Percentiles rank a stretch among this genome's conserved stretches.
Evolutionary conservation across 495 filamentous ascomycete species (phyloP).

Genomic region (Lepidopterella palustris): DNA sequence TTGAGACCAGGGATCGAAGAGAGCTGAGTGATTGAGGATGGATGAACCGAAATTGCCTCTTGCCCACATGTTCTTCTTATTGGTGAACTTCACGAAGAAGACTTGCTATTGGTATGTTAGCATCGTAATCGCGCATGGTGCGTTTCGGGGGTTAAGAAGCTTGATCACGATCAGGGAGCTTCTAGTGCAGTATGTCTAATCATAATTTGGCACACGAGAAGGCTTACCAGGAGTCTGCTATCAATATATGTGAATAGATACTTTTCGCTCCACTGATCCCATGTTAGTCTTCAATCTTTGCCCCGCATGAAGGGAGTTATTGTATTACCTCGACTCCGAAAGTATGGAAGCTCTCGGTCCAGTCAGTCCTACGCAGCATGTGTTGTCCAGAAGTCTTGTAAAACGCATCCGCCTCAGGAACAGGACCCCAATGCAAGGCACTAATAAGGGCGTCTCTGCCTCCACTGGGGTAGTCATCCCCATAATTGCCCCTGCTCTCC

Average conservation of each 20-base stretch:
- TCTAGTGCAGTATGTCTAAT: too few species aligned
- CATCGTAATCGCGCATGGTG: not conserved
- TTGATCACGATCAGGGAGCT: too few species aligned
- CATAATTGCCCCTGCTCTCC: constrained; percentile 28
- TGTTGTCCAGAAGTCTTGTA: constrained; percentile 24
- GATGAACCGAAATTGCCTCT: constrained; percentile 18
- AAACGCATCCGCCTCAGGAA: constrained; percentile 20
- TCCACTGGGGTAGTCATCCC: constrained; percentile 19
- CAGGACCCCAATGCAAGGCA: constrained; percentile 30
- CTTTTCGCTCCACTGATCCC: constrained; percentile 24
- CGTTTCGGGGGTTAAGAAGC: not conserved
- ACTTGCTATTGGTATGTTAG: constrained; percentile 21
- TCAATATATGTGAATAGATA: constrained; percentile 33
- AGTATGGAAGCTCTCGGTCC: constrained; percentile 26
- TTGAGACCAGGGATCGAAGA: constrained; percentile 26
- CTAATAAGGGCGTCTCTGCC: constrained; percentile 26
- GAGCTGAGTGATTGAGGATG: constrained; percentile 19
- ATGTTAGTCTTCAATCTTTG: not conserved
- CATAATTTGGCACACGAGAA: too few species aligned
- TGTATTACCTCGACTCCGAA: constrained; percentile 22
- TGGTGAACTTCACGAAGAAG: constrained; percentile 29
- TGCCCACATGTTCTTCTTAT: constrained; percentile 21
- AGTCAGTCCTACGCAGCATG: constrained; percentile 21
- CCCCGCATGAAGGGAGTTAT: not conserved
- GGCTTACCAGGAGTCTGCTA: constrained; percentile 24